Evolutionary conservation across 805 yeast species (phyloP), one percentile per base, ranked within the genome.

Genomic region (Millerozyma miso): DNA sequence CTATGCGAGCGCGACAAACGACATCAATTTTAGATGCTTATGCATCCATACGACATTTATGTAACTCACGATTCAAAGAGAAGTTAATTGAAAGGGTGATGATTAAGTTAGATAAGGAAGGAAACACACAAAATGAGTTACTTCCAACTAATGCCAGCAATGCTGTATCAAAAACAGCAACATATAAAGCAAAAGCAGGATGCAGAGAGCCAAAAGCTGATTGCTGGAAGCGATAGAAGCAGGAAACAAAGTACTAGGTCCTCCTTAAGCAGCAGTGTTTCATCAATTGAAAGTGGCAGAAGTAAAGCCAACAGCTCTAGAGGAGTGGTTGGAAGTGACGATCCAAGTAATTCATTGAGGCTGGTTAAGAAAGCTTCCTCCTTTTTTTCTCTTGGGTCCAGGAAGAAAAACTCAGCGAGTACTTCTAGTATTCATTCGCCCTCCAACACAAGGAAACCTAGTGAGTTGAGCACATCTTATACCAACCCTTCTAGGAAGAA

Each of bases 91-190:
- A 23, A 23, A 23, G 29, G 29, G 29, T 7, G 29, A 10, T 23
- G 10, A 23, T 23, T 23, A 23, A 23, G 29, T 23, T 23, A 23
- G 29, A 10, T 23, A 23, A n/a, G n/a, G 29, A 23, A 23, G 10
- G 10, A 23, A 23, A 23, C 14, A 7, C 14, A 12, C 39, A 19
- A 5, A 7, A 32, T 32, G 34, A 32, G 34, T 32, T 32, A 32
- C 46, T 69, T 61, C 49, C 67, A 56, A 37, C 56, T 65, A 14
- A 73, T 68, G 1, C 73, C 73, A 1, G 46, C 68, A 16, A 62
- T 67, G 43, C 66, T 63, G 58, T 69, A 64, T 45, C 74, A 69
- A 50, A 67, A 68, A 19, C 63, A 65, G 43, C 71, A 69, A 47
- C 67, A 68, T 46, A 40, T 67, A 33, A 57, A 60, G 34, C 49